A percentile compares a stretch with the other conserved stretches of the same genome.
These are phyloP conservation scores for Cymbidium sinense DNA, from an alignment of 106 monocot genomes.

Conservation along the genomic window DNA sequence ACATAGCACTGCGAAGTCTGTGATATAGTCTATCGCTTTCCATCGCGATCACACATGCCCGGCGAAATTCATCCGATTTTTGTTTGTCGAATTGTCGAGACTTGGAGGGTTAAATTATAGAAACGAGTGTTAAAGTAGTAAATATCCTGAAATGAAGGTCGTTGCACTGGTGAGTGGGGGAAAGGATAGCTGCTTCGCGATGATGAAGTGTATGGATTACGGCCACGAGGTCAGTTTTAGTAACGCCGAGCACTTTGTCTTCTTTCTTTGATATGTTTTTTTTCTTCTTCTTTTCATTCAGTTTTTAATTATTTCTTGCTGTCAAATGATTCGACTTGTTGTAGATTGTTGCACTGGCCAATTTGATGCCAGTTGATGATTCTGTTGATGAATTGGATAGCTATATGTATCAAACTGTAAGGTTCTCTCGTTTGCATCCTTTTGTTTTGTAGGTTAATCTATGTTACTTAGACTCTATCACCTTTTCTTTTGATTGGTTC, in stretches of 20 bases:
- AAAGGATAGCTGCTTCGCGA: constrained; percentile 97
- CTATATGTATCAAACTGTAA: constrained; percentile 99
- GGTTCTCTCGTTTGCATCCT: background rate
- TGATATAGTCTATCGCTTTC: background rate
- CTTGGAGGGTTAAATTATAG: background rate
- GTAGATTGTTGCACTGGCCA: constrained; percentile 91
- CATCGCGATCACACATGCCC: background rate
- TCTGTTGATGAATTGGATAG: constrained; percentile 93
- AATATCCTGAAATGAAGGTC: constrained; percentile 64
- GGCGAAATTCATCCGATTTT: background rate
- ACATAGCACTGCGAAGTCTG: background rate
- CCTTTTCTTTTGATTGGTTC: background rate
- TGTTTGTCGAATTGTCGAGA: background rate
- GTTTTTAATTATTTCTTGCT: background rate
- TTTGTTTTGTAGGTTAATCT: background rate
- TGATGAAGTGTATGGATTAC: constrained; percentile 94
- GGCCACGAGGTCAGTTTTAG: constrained; percentile 69
- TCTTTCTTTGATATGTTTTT: background rate
- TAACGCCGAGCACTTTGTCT: background rate
- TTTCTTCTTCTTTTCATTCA: background rate
- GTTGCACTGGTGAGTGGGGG: constrained; percentile 92
- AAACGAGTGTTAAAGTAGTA: background rate
- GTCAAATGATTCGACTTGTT: background rate
- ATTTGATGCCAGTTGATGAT: constrained; percentile 82
- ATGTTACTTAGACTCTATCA: background rate